Evolutionary conservation across 2,329 filamentous ascomycete species (phyloP), one percentile per base, ranked within the genome.

Genomic region (Neopestalotiopsis rosae): DNA sequence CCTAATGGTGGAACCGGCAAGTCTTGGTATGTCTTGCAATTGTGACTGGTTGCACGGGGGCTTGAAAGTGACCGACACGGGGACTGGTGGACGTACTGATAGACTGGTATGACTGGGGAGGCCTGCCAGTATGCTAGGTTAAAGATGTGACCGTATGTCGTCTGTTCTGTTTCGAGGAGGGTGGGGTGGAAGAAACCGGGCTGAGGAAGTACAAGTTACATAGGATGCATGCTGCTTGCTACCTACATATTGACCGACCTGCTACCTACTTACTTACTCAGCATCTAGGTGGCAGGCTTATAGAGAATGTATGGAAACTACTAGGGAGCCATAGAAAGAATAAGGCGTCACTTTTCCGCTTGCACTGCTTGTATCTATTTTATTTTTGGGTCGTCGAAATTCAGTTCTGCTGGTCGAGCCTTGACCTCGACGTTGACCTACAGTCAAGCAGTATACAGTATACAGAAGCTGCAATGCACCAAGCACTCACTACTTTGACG

Each of bases 1-100:
- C 67, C 67, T 62, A 62, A 61, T 68, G 67, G 67, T 68, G 67
- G 63, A 49, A 59, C 32, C 28, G 24, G 49, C 61, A 12, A n/a
- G 67, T 65, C 49, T 14, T 38, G 24, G 52, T 59, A 34, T 14
- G n/a, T 24, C 20, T 49, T 12, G 49, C n/a, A 13, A 24, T 45
- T 20, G 61, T 49, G 38, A 68, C 28, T 68, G 67, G 67, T 56
- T 49, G 67, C 61, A 65, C 34, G 58, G 40, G 24, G 38, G 45
- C n/a, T 24, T 58, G 28, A 38, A 56, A 42, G 52, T 45, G 63
- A 66, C 45, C 45, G 62, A 65, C 34, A 7, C 34, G 34, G 34
- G 34, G 17, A 57, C 30, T 24, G 61, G 17, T 65, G 32, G 40
- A 28, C 24, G 49, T 24, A 57, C 20, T 24, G 45, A 28, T 57